Base-by-base conservation (phyloP, 768 basidiomycete genomes). In the Phaeolepiota aurea region DNA sequence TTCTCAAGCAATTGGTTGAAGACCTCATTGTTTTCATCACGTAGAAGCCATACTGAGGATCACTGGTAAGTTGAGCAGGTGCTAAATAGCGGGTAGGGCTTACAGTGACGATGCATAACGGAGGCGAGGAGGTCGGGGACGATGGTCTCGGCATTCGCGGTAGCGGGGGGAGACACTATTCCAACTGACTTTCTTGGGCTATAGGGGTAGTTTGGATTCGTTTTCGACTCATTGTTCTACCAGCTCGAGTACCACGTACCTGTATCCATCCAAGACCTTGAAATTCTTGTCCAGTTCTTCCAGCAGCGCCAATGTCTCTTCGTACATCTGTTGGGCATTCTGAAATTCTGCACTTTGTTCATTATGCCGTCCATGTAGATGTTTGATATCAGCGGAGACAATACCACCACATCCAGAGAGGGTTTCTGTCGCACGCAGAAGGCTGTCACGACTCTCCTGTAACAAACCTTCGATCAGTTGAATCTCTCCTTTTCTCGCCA, bases 51-150 rank as follows among this genome's bases (percentile, higher is more conserved):
- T 30, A 87, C 85, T 85, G 40, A 20, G 15, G 30, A 9, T 9
- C 14, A 10, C 20, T 49, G 20, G 47, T 40, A 35, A 31, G 40
- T 19, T n/a, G n/a, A n/a, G n/a, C n/a, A n/a, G n/a, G n/a, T n/a
- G n/a, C n/a, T n/a, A 13, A 30, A 31, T 4, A 3, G 14, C 4
- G 14, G 20, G 11, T 22, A 33, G 14, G 25, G 18, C 82, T 53
- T 47, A 89, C 87, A 77, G 45, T 79, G 79, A 52, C 79, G 79
- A 23, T 77, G 70, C 37, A 88, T 60, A 30, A 88, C 65, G 2
- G 70, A 58, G 2, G 79, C 79, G 19, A 82, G 58, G 14, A 87
- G 57, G 11, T 69, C 66, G 0, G 85, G 85, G 5, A 76, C 71
- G 31, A 86, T 54, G 15, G 72, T 61, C 30, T 82, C 80, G 19